Base-by-base conservation (phyloP, 208 protist genomes). In the Leishmania lainsoni region DNA sequence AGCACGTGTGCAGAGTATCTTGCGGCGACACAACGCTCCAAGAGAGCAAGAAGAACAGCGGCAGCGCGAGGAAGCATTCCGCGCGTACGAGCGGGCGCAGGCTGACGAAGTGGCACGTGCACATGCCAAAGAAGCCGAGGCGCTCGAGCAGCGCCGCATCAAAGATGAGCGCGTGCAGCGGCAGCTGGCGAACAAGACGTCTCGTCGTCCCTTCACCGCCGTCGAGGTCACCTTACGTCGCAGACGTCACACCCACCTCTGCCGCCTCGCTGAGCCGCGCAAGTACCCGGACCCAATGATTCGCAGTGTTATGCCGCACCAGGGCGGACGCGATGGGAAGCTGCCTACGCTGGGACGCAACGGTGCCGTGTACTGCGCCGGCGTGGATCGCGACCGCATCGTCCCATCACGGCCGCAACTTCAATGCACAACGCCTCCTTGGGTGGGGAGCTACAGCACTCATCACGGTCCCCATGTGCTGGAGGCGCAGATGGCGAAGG, bases 341-440 rank as follows among this genome's bases (percentile, higher is more conserved):
- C 65, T 88, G 89, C 71, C 93, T 86, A 22, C 39, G 68, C 52
- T 78, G 29, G 92, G 93, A 10, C 89, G 93, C 73, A 88, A 84
- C 77, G 87, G 85, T 29, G 84, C 81, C 6, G 52, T 75, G 20
- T 97, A 97, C 86, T 88, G 61, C 22, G 90, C 94, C 2, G 92
- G 94, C 39, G 86, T 95, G n/a, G 94, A 97, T 81, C 94, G 94
- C 52, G 87, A 97, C 77, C 94, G 94, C 69, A 83, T 94, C 51
- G 89, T 97, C n/a, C 93, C 93, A 10, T 59, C 52, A 26, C 85
- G 87, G 2, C 91, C 87, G 0, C 59, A 66, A 72, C 54, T 91
- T 26, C 12, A 80, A 6, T 54, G 70, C 76, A 85, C 86, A 56
- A 66, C 71, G 32, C 90, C 84, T 49, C 92, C 92, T 72, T 96